Evolutionary conservation across 768 basidiomycete genomes (phyloP), one percentile per base, ranked within the genome.

Genomic region (Psilocybe cubensis): DNA sequence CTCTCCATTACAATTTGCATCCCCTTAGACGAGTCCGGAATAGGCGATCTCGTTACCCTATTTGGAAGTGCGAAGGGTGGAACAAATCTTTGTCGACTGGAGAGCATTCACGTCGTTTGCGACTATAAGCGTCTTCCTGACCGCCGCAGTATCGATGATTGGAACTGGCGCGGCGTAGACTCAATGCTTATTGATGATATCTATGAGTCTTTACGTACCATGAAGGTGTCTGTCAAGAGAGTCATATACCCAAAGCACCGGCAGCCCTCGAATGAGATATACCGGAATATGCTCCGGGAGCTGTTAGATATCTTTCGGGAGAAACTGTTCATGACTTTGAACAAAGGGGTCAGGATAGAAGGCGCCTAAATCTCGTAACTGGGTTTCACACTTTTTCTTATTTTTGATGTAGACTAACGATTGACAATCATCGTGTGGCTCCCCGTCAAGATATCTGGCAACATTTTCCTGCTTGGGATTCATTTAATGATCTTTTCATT

Each of bases 21-120:
- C 17, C 31, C 57, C 4, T 25, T 57, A 29, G 45, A 56, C 35
- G n/a, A 33, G 3, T 11, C 23, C 18, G 33, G 42, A 11, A 43
- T 60, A 3, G 23, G 21, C 11, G 48, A 42, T 28, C 38, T 54
- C 12, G 20, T 27, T 2, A 12, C 20, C 20, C 38, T 56, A 20
- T 43, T 56, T 21, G 23, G 33, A 46, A 4, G 25, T 12, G 9
- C 9, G 20, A 17, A 14, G 43, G 18, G 24, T 14, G 14, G 40
- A 17, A 57, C n/a, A n/a, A 33, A 38, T n/a, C n/a, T n/a, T 12
- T 11, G 33, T 44, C 43, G 31, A 12, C n/a, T 64, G 17, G 35
- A 64, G 46, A 44, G 23, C 21, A 23, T 66, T 25, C 57, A 64
- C 38, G 56, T 64, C 23, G 29, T 60, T 18, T 61, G 59, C 43